A percentile compares a stretch with the other conserved stretches of the same genome.
Evolutionary conservation across 2,329 filamentous ascomycete species (phyloP).

Genomic region (Fusarium secorum): DNA sequence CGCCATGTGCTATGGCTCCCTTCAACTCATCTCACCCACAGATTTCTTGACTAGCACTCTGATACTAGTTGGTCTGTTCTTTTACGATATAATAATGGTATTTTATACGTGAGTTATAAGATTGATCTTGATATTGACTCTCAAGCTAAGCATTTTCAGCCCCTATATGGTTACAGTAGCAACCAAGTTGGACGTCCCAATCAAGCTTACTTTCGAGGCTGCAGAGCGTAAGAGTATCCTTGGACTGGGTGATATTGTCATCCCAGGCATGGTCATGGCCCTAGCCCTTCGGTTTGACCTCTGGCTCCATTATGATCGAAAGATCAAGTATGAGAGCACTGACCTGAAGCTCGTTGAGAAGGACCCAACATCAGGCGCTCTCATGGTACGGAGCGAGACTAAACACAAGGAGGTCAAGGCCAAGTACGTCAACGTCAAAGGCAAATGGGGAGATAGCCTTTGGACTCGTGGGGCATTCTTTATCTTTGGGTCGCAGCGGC

Average conservation of each 20-base stretch:
- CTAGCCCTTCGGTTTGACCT: constrained; percentile 92
- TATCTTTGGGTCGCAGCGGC: constrained; percentile 31
- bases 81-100: constrained; percentile 95
- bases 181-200: constrained; percentile 87
- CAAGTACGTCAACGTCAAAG: constrained; percentile 66
- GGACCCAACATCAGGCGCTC: constrained; percentile 45
- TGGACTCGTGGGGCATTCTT: constrained; percentile 65
- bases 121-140: neutral
- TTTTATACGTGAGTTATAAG: constrained; percentile 73
- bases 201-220: constrained; percentile 81
- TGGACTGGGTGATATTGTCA: constrained; percentile 90
- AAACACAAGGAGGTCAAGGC: constrained; percentile 60
- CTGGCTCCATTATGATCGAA: constrained; percentile 79
- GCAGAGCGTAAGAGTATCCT: constrained; percentile 81
- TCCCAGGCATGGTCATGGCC: constrained; percentile 90
- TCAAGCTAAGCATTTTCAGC: constrained; percentile 50
- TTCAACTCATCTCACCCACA: constrained; percentile 87
- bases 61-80: constrained; percentile 81
- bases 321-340: constrained; percentile 59
- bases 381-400: constrained; percentile 48
- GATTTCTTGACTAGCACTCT: constrained; percentile 84
- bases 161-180: constrained; percentile 89
- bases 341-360: constrained; percentile 47
- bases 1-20: constrained; percentile 82
- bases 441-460: constrained; percentile 83